phyloP scores from a whole-genome alignment of 257 asterid genomes.

The Sherardia arvensis region DNA sequence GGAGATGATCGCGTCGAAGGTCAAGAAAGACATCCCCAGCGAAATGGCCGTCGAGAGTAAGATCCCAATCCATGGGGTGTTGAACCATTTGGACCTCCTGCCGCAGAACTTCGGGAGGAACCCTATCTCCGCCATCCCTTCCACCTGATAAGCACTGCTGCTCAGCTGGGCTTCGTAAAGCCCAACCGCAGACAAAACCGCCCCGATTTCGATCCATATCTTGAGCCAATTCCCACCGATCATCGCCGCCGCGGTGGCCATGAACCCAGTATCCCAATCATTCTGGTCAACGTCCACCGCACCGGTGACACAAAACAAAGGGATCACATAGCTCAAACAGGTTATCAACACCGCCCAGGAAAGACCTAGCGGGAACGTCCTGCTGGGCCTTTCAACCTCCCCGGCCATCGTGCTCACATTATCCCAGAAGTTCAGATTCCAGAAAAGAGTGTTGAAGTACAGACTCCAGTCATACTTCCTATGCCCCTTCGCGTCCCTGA shows the following conservation, averaged over 20 bases:
- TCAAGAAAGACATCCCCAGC: conserved; percentile 32
- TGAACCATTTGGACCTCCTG: conserved; percentile 38
- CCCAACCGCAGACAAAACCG: conserved; percentile 45
- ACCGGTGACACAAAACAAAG: conserved; percentile 47
- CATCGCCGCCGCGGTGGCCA: conserved; percentile 37
- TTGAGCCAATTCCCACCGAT: conserved; percentile 58
- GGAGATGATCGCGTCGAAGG: conserved; percentile 30
- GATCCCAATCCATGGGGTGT: conserved; percentile 66
- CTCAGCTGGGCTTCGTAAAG: conserved; percentile 53
- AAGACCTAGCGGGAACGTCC: conserved; percentile 47
- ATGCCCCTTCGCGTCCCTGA: too few species aligned
- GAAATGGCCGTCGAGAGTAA: conserved; percentile 33
- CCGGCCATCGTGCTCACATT: conserved; percentile 66
- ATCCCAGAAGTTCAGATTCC: conserved; percentile 74
- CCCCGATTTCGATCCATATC: conserved; percentile 53
- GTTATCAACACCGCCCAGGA: conserved; percentile 45
- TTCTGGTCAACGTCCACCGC: conserved; percentile 44
- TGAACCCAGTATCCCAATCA: conserved; percentile 34
- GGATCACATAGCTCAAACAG: conserved; percentile 48
- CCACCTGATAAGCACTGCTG: conserved; percentile 45
- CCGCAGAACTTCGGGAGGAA: conserved; percentile 33
- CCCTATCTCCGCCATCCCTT: conserved; percentile 54
- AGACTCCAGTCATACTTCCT: conserved; percentile 61
- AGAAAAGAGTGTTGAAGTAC: conserved; percentile 58
- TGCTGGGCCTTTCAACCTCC: conserved; percentile 57